Conservation (phyloP, 2,329 filamentous ascomycete species). For the Sporothrix mexicana region DNA sequence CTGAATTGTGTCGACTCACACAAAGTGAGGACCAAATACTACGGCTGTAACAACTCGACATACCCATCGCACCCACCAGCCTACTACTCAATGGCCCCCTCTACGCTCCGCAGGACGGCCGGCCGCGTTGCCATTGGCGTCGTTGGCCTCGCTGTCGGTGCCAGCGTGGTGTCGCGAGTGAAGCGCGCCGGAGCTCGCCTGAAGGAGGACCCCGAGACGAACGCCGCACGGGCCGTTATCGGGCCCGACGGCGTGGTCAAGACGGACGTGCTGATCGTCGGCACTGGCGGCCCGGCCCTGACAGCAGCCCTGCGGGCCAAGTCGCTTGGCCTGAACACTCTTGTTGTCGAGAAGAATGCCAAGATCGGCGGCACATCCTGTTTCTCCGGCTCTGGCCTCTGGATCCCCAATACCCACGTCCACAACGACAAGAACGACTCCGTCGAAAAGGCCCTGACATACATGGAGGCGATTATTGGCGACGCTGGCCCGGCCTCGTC, state of each 20-base stretch:
- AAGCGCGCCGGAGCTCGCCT: conserved; percentile 28
- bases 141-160: conserved; percentile 25
- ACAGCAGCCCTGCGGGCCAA: conserved; percentile 43
- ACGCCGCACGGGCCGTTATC: conserved; percentile 27
- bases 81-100: conserved; percentile 12
- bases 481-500: conserved; percentile 44
- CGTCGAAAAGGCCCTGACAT: conserved; percentile 40
- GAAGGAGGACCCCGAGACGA: conserved; percentile 27
- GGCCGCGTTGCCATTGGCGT: conserved; percentile 28
- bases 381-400: conserved; percentile 46
- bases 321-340: conserved; percentile 38
- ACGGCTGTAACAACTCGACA: neutral
- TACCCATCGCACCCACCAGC: neutral
- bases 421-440: conserved; percentile 40
- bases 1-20: neutral
- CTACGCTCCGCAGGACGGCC: conserved; percentile 27
- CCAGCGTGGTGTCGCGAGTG: conserved; percentile 30
- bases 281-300: conserved; percentile 44
- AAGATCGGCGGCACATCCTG: conserved; percentile 46
- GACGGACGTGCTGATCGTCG: conserved; percentile 43
- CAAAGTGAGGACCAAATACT: neutral
- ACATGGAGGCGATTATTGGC: conserved; percentile 42
- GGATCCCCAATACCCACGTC: conserved; percentile 46
- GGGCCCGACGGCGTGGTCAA: conserved; percentile 29
- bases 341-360: conserved; percentile 45